Conservation (phyloP, 73 alveolate species). For the Halteria grandinella region DNA sequence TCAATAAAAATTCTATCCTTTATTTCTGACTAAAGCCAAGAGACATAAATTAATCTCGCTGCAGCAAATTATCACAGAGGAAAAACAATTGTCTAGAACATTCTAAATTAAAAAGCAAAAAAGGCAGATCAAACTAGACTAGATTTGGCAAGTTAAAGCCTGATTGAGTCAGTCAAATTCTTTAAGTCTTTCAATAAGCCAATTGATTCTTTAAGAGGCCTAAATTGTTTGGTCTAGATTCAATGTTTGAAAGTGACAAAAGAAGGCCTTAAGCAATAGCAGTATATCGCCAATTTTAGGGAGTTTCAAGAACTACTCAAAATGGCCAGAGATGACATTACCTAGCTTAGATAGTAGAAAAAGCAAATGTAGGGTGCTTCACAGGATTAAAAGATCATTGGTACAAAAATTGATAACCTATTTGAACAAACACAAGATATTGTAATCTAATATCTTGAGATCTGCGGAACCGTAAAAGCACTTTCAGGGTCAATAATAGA, state of each 20-base stretch:
- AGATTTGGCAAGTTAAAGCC: neutral
- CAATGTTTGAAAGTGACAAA: neutral
- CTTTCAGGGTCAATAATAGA: neutral
- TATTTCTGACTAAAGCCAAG: neutral
- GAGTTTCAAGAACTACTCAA: neutral
- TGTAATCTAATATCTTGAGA: neutral
- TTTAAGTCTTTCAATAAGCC: neutral
- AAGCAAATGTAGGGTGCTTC: neutral
- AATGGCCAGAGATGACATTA: neutral
- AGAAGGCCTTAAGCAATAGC: neutral
- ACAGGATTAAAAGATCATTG: neutral
- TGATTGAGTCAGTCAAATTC: neutral
- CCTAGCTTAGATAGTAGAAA: neutral
- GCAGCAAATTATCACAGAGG: constrained; percentile 50
- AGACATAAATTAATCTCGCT: constrained; percentile 1
- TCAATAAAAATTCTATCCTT: neutral
- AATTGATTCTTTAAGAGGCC: no score
- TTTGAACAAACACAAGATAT: neutral
- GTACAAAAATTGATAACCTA: neutral
- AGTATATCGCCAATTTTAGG: neutral
- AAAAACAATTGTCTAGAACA: neutral
- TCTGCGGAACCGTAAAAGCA: neutral
- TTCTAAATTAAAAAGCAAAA: neutral
- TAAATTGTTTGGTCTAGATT: neutral
- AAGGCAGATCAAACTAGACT: constrained; percentile 2